Evolutionary conservation across 2,329 filamentous ascomycete genomes (phyloP), one percentile per base, ranked within the genome.

Genomic region (Beauveria australis): DNA sequence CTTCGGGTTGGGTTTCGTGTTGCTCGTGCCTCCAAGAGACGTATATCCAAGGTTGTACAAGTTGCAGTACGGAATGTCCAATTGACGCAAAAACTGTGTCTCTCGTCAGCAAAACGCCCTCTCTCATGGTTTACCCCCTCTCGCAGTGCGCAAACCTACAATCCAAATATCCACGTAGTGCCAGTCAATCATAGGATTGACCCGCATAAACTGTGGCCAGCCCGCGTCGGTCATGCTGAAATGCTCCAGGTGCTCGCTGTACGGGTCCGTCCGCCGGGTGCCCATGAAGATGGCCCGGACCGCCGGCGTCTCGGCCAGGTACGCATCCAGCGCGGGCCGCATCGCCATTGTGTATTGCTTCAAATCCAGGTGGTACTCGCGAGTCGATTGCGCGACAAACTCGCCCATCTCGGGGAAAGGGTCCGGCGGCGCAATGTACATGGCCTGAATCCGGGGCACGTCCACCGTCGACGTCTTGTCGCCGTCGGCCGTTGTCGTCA

Each of bases 181-280:
- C 94, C 94, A 99, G 74, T 99, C 94, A 70, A 99, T 92, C 10
- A 99, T 89, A 0, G 94, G 93, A 74, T 99, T 92, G 63, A 97
- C 81, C 62, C 94, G 85, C 87, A 97, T 92, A 69, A 97, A 96
- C 48, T 81, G 77, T 41, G 94, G 94, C 94, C 94, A 99, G 2
- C 88, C 92, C 41, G 82, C 79, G 74, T 97, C 94, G 5, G 94
- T 99, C 55, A 81, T 83, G 71, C 96, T 90, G 71, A 97, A 97
- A 74, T 89, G 85, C 44, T 83, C 89, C 68, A 99, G 73, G 18
- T 81, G 78, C 66, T 85, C 86, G 52, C 93, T 91, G 72, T 97
- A 92, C 7, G 94, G 94, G 74, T 99, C 94, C 3, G 94, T 97
- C 66, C 94, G 81, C 60, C 94, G 79, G 2, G 94, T 97, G 87